Percentiles rank a stretch among this genome's conserved stretches.
Conservation (phyloP, 192 early-diverging fungal species). For the Coemansia umbellata region DNA sequence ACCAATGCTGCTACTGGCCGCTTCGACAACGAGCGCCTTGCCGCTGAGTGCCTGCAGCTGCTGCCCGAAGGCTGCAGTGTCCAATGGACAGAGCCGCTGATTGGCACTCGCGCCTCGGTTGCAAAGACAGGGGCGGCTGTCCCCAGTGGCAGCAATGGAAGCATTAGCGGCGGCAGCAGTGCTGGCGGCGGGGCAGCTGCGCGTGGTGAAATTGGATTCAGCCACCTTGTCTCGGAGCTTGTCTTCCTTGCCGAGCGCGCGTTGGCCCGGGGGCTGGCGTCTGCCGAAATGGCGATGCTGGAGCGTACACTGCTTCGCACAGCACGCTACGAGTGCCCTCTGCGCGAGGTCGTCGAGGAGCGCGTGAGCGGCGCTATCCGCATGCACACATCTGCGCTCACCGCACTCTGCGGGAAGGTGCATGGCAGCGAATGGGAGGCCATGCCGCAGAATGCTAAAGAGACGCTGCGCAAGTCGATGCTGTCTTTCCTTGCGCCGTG, state of each 20-base stretch:
- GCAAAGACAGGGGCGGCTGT: slow-evolving; percentile 4
- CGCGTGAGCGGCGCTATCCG: slow-evolving; percentile 26
- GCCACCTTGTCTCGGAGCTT: slow-evolving; percentile 30
- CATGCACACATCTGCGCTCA: slow-evolving; percentile 22
- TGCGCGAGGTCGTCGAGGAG: slow-evolving; percentile 48
- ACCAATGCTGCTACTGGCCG: slow-evolving; percentile 20
- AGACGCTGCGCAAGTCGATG: slow-evolving; percentile 29
- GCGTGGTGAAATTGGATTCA: slow-evolving; percentile 32
- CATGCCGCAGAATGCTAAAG: slow-evolving; percentile 21
- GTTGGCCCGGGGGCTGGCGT: slow-evolving; percentile 11
- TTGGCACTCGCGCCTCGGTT: slow-evolving; percentile 4
- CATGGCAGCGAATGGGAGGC: slow-evolving; percentile 32
- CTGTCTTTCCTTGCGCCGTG: slow-evolving; percentile 32
- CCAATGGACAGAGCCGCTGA: slow-evolving; percentile 34
- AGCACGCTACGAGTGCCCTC: slow-evolving; percentile 41
- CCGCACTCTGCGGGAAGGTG: slow-evolving; percentile 8
- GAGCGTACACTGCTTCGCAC: slow-evolving; percentile 44
- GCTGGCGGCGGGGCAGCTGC: no score
- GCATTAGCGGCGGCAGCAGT: no score
- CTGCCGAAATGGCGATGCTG: slow-evolving; percentile 25
- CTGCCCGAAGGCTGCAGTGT: slow-evolving; percentile 43
- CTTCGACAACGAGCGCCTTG: slow-evolving; percentile 28
- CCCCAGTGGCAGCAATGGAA: background rate
- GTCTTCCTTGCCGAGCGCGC: slow-evolving; percentile 27
- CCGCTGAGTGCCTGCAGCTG: slow-evolving; percentile 37